Evolutionary conservation across 116 monocot genomes (phyloP).

Genomic region (Iris pallida): DNA sequence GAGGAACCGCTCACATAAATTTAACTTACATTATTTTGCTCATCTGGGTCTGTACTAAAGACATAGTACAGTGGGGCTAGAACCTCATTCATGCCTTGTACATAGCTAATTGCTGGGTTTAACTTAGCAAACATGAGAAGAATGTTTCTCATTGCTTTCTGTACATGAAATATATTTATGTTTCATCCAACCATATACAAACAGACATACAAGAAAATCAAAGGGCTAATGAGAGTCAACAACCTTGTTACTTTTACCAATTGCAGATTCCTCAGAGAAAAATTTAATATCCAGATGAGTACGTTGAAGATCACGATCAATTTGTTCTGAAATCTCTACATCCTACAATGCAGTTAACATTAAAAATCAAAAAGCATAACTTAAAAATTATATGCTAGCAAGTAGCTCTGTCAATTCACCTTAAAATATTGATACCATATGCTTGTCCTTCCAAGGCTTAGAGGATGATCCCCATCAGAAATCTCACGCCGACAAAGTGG

Average conservation of each 20-base stretch:
- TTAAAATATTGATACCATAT: conserved; percentile 46
- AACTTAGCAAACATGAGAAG: conserved; percentile 50
- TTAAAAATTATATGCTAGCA: neutral
- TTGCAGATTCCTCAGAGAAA: conserved; percentile 27
- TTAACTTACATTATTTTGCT: conserved; percentile 29
- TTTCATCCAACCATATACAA: neutral
- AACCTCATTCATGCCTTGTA: conserved; percentile 63
- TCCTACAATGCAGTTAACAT: conserved; percentile 11
- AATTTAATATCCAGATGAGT: conserved; percentile 39
- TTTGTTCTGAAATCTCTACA: conserved; percentile 41
- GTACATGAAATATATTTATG: neutral
- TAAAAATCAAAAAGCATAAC: neutral
- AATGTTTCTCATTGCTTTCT: conserved; percentile 45
- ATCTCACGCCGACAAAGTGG: conserved; percentile 25
- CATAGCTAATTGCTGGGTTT: conserved; percentile 51
- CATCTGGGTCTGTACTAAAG: conserved; percentile 27
- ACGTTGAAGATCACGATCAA: conserved; percentile 45
- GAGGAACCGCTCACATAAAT: neutral
- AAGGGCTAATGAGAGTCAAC: neutral
- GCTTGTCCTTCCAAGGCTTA: conserved; percentile 25
- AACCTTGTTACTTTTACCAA: conserved; percentile 22
- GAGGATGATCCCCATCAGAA: conserved; percentile 40
- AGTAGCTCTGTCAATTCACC: conserved; percentile 12
- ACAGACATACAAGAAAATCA: neutral
- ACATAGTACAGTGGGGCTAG: conserved; percentile 47